A percentile compares a stretch with the other conserved stretches of the same genome.
Conservation (phyloP, 2,329 filamentous ascomycete genomes). For the Nannizzia gypsea region DNA sequence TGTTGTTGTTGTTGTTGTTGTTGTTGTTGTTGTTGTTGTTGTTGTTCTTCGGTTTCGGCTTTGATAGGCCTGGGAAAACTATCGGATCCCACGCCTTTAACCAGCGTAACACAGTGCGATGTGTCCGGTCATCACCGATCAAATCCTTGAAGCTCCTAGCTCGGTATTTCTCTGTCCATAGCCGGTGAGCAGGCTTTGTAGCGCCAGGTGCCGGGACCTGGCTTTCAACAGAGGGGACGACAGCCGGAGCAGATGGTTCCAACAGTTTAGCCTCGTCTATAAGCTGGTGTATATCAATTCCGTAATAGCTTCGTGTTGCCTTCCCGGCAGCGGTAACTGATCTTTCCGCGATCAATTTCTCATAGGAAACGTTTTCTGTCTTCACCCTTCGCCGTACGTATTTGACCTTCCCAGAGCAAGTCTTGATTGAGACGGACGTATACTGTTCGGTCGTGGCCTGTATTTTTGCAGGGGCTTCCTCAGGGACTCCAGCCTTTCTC, state of each 20-base stretch:
- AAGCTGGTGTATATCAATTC: constrained; percentile 77
- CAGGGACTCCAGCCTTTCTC: neutral
- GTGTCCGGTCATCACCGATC: constrained; percentile 87
- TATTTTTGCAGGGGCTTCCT: neutral
- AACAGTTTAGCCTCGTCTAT: constrained; percentile 60
- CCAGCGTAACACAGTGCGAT: constrained; percentile 82
- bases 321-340: constrained; percentile 41
- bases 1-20: too few species aligned
- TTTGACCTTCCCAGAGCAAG: constrained; percentile 39
- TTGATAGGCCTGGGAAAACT: constrained; percentile 70
- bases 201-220: constrained; percentile 6
- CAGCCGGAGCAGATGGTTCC: constrained; percentile 28
- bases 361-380: constrained; percentile 34
- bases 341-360: constrained; percentile 43
- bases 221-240: constrained; percentile 27
- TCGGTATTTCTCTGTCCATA: constrained; percentile 98
- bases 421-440: constrained; percentile 29
- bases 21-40: too few species aligned
- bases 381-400: constrained; percentile 31
- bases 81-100: constrained; percentile 86
- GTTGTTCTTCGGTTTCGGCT: constrained; percentile 40
- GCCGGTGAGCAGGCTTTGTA: constrained; percentile 21
- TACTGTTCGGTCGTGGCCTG: neutral
- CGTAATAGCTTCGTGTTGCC: constrained; percentile 63
- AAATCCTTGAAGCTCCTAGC: constrained; percentile 85